Evolutionary conservation across 306 rosid species (phyloP).

Genomic region (Cicer chorassanicum): DNA sequence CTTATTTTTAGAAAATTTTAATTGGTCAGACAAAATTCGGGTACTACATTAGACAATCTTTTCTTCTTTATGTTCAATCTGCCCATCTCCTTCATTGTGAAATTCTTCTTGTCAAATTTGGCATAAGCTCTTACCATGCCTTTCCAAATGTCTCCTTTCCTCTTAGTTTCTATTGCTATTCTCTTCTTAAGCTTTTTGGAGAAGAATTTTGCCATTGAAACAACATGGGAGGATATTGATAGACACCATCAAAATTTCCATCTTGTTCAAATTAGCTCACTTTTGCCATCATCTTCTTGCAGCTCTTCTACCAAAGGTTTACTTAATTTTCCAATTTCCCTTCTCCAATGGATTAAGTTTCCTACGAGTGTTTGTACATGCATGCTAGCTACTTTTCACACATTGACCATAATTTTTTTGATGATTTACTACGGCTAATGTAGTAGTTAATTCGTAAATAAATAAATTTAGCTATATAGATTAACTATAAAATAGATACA

Average conservation of each 20-base stretch:
- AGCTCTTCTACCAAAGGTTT: slow-evolving; percentile 54
- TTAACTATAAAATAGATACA: background rate
- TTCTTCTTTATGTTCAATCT: too few relatives aligned
- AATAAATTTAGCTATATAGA: background rate
- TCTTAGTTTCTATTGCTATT: slow-evolving; percentile 3
- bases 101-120: background rate
- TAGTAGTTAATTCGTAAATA: too few relatives aligned
- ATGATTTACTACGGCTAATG: too few relatives aligned
- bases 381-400: background rate
- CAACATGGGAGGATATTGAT: slow-evolving; percentile 18
- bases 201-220: slow-evolving; percentile 37
- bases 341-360: background rate
- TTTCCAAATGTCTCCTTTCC: slow-evolving; percentile 41
- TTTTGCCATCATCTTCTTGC: slow-evolving; percentile 65
- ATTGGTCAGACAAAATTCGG: too few relatives aligned
- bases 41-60: too few relatives aligned
- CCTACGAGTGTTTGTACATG: background rate
- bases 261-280: slow-evolving; percentile 53
- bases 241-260: slow-evolving; percentile 36
- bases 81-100: too few relatives aligned
- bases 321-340: slow-evolving; percentile 1
- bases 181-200: slow-evolving; percentile 31
- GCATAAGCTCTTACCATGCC: slow-evolving; percentile 17
- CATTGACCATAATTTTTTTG: too few relatives aligned
- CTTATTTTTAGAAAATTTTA: too few relatives aligned